Evolutionary conservation across 202 grass and related monocot species (phyloP).

Genomic region (Brachypodium distachyon): DNA sequence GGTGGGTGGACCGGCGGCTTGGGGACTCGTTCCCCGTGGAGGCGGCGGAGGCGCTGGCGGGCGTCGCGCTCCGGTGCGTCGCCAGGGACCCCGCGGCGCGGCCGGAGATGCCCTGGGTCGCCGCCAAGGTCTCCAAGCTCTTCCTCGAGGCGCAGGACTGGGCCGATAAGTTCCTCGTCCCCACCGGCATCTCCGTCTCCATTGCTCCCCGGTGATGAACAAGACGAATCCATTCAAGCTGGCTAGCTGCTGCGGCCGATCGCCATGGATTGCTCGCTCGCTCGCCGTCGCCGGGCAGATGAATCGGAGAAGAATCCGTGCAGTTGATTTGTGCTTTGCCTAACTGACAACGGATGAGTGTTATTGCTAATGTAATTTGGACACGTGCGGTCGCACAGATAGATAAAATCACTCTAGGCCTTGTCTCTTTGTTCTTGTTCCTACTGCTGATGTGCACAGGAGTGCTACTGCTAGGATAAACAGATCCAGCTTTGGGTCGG

Average conservation of each 20-base stretch:
- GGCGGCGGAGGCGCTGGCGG: slow-evolving; percentile 33
- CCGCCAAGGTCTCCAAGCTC: slow-evolving; percentile 70
- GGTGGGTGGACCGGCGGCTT: slow-evolving; percentile 76
- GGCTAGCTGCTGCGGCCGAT: neutral
- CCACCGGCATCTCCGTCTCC: slow-evolving; percentile 74
- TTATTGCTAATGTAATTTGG: neutral
- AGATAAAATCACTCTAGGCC: neutral
- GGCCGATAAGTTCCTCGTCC: slow-evolving; percentile 38
- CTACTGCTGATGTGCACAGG: neutral
- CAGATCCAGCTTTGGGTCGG: slow-evolving; percentile 3
- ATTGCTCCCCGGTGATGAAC: slow-evolving; percentile 65
- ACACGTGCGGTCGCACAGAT: neutral
- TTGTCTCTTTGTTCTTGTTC: neutral
- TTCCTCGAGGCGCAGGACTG: slow-evolving; percentile 70
- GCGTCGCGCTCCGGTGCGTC: slow-evolving; percentile 66
- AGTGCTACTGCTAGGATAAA: neutral
- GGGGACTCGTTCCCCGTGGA: slow-evolving; percentile 76
- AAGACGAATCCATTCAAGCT: neutral
- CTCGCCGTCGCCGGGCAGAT: too few species aligned
- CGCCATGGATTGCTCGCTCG: neutral
- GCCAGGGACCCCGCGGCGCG: slow-evolving; percentile 28
- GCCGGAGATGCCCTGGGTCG: slow-evolving; percentile 68
- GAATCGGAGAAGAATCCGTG: too few species aligned
- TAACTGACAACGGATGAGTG: too few species aligned
- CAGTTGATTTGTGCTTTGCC: too few species aligned